Percentiles rank a stretch among this genome's conserved stretches.
Evolutionary conservation across 257 asterid genomes (phyloP).

Genomic region (Linderniella brevidens): DNA sequence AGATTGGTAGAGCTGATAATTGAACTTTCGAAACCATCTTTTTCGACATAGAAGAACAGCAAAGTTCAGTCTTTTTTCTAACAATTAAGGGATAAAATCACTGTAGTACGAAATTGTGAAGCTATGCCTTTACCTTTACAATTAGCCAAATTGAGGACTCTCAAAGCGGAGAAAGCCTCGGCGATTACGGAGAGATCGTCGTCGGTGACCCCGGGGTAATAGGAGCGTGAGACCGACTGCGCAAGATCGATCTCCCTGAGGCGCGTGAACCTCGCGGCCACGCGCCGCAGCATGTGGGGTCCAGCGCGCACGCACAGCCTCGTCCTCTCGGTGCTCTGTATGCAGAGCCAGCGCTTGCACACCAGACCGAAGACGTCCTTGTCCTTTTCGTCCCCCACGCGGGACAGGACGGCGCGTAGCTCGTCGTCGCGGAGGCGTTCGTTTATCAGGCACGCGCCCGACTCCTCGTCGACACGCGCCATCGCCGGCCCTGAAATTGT

Average conservation of each 20-base stretch:
- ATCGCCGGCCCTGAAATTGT: no score
- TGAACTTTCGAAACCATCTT: no score
- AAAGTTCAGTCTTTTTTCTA: no score
- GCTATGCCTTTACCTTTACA: constrained; percentile 92
- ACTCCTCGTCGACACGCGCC: no score
- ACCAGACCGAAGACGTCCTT: constrained; percentile 73
- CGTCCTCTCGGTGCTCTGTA: constrained; percentile 72
- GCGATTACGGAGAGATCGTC: constrained; percentile 72
- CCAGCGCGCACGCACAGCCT: constrained; percentile 81
- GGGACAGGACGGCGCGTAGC: constrained; percentile 47
- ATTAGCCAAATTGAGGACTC: constrained; percentile 36
- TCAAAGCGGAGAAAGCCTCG: constrained; percentile 41
- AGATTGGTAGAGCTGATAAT: no score
- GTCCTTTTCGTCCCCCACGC: constrained; percentile 40
- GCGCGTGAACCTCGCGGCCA: constrained; percentile 68
- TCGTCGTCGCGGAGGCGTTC: constrained; percentile 66
- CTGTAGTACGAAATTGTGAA: neutral
- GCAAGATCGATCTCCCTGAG: constrained; percentile 69
- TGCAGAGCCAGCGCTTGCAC: constrained; percentile 81
- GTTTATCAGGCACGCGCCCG: constrained; percentile 31
- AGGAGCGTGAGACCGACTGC: constrained; percentile 74
- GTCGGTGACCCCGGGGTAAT: constrained; percentile 85
- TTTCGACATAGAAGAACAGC: no score
- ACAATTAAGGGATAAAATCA: neutral
- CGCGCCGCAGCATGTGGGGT: constrained; percentile 68